A percentile compares a stretch with the other conserved stretches of the same genome.
These are phyloP conservation scores for Volvox reticuliferus DNA, from an alignment of 139 green algal genomes.

Conservation along the genomic window DNA sequence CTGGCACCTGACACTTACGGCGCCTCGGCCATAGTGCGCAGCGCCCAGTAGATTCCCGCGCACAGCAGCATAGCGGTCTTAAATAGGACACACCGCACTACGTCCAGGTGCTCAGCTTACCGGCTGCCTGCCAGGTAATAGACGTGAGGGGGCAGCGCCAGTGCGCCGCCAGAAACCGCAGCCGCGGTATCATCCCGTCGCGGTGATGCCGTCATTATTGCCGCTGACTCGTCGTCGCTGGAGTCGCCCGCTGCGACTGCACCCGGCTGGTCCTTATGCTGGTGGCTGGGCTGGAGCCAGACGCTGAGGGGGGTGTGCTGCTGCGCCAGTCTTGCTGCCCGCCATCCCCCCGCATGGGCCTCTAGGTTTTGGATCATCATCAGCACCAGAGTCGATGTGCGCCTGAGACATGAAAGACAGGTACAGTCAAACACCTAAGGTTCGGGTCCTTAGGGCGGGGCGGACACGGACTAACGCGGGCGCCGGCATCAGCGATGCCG, in stretches of 20 bases:
- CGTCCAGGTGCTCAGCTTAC: not conserved
- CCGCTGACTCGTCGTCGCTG: not conserved
- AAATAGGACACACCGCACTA: no score
- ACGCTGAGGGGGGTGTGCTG: slow-evolving; percentile 49
- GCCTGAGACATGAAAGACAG: not conserved
- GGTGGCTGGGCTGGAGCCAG: slow-evolving; percentile 26
- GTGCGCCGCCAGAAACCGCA: not conserved
- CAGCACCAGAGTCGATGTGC: slow-evolving; percentile 51
- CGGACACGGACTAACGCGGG: no score
- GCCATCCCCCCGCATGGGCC: slow-evolving; percentile 10
- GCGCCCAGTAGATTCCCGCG: no score
- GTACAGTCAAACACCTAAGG: not conserved
- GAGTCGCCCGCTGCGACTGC: not conserved
- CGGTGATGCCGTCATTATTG: not conserved
- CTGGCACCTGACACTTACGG: no score
- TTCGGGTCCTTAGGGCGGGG: no score
- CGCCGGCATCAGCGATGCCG: no score
- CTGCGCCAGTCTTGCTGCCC: slow-evolving; percentile 11
- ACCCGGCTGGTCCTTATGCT: not conserved
- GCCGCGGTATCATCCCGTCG: not conserved
- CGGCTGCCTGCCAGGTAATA: slow-evolving; percentile 54
- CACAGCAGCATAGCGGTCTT: no score
- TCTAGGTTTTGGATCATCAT: slow-evolving; percentile 46
- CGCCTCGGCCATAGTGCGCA: no score
- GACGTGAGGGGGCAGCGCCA: slow-evolving; percentile 61